phyloP scores from a whole-genome alignment of 768 basidiomycete species.

The Suillus clintonianus region DNA sequence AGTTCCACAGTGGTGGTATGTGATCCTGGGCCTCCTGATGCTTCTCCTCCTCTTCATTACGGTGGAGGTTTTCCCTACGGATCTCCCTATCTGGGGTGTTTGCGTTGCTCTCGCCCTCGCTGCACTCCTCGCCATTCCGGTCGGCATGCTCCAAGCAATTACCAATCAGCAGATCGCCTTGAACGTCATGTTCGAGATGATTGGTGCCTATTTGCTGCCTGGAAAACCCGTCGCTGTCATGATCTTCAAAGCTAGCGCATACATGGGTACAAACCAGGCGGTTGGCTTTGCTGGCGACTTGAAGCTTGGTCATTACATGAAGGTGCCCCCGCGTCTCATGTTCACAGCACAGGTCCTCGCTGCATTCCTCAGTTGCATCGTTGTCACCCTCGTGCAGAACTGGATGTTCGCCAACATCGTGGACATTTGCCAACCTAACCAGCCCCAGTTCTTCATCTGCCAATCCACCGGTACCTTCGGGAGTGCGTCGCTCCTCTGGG shows the following conservation, averaged over 20 bases:
- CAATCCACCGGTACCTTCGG: slow-evolving; percentile 68
- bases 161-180: slow-evolving; percentile 78
- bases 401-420: slow-evolving; percentile 75
- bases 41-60: slow-evolving; percentile 64
- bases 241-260: slow-evolving; percentile 74
- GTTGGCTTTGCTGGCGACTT: slow-evolving; percentile 70
- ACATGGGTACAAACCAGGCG: slow-evolving; percentile 61
- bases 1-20: slow-evolving; percentile 80
- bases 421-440: slow-evolving; percentile 67
- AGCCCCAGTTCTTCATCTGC: slow-evolving; percentile 69
- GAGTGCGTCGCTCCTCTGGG: slow-evolving; percentile 78
- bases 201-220: slow-evolving; percentile 80
- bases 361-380: slow-evolving; percentile 56
- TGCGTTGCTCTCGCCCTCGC: slow-evolving; percentile 57
- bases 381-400: slow-evolving; percentile 62
- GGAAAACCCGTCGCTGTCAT: slow-evolving; percentile 80
- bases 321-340: slow-evolving; percentile 81
- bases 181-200: slow-evolving; percentile 73
- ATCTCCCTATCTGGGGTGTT: slow-evolving; percentile 80
- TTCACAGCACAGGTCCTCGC: slow-evolving; percentile 69
- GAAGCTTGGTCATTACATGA: slow-evolving; percentile 91
- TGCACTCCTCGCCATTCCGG: slow-evolving; percentile 57
- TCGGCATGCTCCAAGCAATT: slow-evolving; percentile 84
- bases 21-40: slow-evolving; percentile 50
- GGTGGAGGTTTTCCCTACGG: slow-evolving; percentile 73